Evolutionary conservation across 2,329 filamentous ascomycete species (phyloP).

Genomic region (Alternaria dauci): DNA sequence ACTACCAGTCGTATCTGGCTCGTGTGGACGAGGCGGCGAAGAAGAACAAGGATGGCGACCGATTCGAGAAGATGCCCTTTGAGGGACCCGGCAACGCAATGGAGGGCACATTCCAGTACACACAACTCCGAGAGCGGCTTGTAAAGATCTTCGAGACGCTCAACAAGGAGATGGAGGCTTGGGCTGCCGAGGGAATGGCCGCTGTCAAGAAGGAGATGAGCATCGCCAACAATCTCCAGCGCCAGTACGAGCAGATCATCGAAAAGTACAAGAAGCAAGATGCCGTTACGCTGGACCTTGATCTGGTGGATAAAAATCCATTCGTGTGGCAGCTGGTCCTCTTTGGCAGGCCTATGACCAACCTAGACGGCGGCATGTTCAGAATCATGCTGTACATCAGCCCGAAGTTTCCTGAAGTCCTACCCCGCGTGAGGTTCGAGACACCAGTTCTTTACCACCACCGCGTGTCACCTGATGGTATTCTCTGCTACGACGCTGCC

Average conservation of each 20-base stretch:
- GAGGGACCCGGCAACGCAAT: constrained; percentile 80
- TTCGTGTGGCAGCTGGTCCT: constrained; percentile 90
- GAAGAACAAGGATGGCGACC: constrained; percentile 69
- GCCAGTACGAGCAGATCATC: constrained; percentile 84
- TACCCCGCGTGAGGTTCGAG: constrained; percentile 82
- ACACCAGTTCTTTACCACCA: constrained; percentile 83
- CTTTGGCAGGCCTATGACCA: constrained; percentile 91
- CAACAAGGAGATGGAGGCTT: constrained; percentile 73
- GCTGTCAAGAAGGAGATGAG: constrained; percentile 72
- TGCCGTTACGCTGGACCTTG: constrained; percentile 75
- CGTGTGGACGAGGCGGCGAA: constrained; percentile 70
- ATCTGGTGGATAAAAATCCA: constrained; percentile 80
- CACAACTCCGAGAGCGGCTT: constrained; percentile 74
- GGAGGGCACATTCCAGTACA: constrained; percentile 86
- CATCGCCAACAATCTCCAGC: constrained; percentile 80
- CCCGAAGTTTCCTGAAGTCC: constrained; percentile 84
- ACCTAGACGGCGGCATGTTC: constrained; percentile 88
- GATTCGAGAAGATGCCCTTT: constrained; percentile 87
- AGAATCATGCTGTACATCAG: constrained; percentile 81
- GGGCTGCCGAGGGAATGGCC: constrained; percentile 73
- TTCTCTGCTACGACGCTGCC: constrained; percentile 77
- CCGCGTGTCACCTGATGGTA: constrained; percentile 79
- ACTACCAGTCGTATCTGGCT: constrained; percentile 84
- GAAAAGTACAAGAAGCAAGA: constrained; percentile 76
- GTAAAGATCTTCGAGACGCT: constrained; percentile 73